A percentile compares a stretch with the other conserved stretches of the same genome.
phyloP scores from a whole-genome alignment of 1,284 basidiomycete species.

The Cryptococcus deneoformans region DNA sequence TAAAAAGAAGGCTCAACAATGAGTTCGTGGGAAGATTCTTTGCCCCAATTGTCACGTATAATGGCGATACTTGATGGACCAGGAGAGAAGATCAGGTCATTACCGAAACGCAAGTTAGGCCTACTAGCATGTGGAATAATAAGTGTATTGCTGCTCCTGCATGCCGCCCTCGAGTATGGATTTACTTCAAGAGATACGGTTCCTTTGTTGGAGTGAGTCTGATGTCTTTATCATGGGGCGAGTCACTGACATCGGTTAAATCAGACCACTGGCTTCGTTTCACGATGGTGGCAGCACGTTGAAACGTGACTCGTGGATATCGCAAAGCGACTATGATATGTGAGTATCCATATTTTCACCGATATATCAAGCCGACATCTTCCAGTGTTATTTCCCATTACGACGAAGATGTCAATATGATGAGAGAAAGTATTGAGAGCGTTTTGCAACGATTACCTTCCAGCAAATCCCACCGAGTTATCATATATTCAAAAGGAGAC shows the following conservation, averaged over 20 bases:
- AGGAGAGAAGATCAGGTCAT: no score
- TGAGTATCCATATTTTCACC: neutral
- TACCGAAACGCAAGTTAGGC: no score
- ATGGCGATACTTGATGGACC: no score
- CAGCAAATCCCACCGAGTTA: constrained; percentile 17
- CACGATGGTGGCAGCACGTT: neutral
- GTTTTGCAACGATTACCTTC: constrained; percentile 6
- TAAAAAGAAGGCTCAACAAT: no score
- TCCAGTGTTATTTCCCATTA: constrained; percentile 35
- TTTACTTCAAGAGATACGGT: neutral
- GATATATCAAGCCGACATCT: neutral
- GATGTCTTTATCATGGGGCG: neutral
- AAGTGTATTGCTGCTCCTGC: neutral
- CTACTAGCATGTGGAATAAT: no score
- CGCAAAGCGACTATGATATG: neutral
- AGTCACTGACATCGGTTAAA: neutral
- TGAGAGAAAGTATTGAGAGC: constrained; percentile 18
- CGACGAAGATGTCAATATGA: constrained; percentile 21
- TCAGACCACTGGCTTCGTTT: neutral
- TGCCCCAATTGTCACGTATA: no score
- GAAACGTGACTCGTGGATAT: neutral
- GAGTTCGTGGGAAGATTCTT: no score
- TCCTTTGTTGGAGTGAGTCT: neutral
- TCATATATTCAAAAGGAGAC: constrained; percentile 30
- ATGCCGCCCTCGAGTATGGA: neutral